phyloP scores from a whole-genome alignment of 768 basidiomycete species.

The Tricholoma terreum region DNA sequence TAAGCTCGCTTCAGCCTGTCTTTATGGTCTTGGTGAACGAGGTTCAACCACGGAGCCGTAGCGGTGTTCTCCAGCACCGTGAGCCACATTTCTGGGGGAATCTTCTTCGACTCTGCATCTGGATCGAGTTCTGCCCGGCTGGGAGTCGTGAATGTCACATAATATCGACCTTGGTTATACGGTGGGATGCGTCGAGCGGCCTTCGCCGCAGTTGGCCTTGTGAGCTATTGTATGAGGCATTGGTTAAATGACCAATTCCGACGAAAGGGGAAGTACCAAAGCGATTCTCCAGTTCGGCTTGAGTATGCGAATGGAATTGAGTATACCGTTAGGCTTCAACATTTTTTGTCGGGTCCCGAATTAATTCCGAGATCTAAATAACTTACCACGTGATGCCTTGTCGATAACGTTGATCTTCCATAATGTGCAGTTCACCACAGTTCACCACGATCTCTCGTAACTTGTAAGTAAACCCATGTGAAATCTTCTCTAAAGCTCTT shows the following conservation, averaged over 20 bases:
- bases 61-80: constrained; percentile 21
- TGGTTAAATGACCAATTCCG: not conserved
- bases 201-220: not conserved
- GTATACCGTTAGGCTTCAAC: too few species aligned
- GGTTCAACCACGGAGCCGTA: constrained; percentile 20
- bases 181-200: too few species aligned
- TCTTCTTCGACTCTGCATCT: not conserved
- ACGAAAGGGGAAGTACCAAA: too few species aligned
- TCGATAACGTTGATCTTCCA: too few species aligned
- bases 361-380: too few species aligned
- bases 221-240: not conserved
- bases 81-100: constrained; percentile 15
- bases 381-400: too few species aligned
- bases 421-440: too few species aligned
- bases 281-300: too few species aligned
- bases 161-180: not conserved
- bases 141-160: not conserved
- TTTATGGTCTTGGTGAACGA: constrained; percentile 11
- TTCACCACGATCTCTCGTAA: too few species aligned
- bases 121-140: not conserved
- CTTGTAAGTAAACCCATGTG: too few species aligned
- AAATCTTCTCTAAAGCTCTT: too few species aligned
- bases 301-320: not conserved
- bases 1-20: constrained; percentile 20
- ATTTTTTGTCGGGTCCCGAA: too few species aligned